Evolutionary conservation across 2,329 filamentous ascomycete genomes (phyloP), one percentile per base, ranked within the genome.

Genomic region (Seiridium unicorne): DNA sequence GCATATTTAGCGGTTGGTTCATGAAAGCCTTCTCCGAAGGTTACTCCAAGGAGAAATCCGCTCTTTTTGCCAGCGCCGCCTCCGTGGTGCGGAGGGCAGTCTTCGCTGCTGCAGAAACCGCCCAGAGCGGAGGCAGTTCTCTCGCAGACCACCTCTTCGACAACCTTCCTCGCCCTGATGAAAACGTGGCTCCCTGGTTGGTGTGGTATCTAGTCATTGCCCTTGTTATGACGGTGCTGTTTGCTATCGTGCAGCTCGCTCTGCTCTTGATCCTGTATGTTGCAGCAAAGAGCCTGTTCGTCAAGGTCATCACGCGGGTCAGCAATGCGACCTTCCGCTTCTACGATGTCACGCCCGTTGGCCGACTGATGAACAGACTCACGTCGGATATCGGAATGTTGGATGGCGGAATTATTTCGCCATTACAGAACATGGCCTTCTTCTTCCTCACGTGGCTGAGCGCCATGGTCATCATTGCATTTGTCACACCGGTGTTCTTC

Each of bases 371-470:
- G 91, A 97, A 97, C 72, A 86, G 93, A 6, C 81, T 97, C 62
- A 96, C 93, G 0, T 92, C 91, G 1, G 93, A 97, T 68, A 95
- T 97, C 75, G 91, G 90, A 35, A 93, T 92, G 55, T 84, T 97
- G 0, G 93, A 97, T 69, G 93, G 93, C 1, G 89, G 90, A n/a
- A 90, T 97, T 67, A 89, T 91, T 53, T 77, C 81, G 8, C 88
- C 92, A 10, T 85, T 97, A 54, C 87, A 91, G 62, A 74, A 82
- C 0, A 89, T 93, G 9, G 87, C 88, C 1, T 92, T 88, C 74
- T 84, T 88, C 60, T 74, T 83, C 3, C 87, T 97, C 47, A 85
- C 86, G 2, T 94, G 92, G 84, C 63, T 86, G 1, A 85, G 90
- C 1, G 88, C 90, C 3, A 82, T 97, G 51, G 72, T 89, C 1